A percentile compares a stretch with the other conserved stretches of the same genome.
phyloP scores from a whole-genome alignment of 2,329 filamentous ascomycete genomes.

The Diaporthe australafricana region DNA sequence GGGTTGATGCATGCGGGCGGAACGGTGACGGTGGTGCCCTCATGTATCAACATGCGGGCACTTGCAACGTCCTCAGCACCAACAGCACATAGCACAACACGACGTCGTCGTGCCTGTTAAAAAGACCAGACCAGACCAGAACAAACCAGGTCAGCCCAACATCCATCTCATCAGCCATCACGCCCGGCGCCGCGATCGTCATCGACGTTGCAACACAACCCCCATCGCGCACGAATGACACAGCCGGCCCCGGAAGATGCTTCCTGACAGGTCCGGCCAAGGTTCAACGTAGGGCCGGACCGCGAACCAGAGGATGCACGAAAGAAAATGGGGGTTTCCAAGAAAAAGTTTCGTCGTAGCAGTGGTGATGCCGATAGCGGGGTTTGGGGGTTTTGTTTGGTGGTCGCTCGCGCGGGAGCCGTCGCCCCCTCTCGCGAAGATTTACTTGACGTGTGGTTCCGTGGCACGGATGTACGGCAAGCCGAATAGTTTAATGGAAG shows the following conservation, averaged over 20 bases:
- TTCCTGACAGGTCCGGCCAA: not conserved
- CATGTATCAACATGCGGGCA: not conserved
- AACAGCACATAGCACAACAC: not conserved
- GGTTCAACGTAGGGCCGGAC: conserved; percentile 1
- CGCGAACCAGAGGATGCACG: not conserved
- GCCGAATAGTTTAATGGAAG: not conserved
- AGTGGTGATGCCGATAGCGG: not conserved
- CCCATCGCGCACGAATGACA: not conserved
- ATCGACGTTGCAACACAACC: not conserved
- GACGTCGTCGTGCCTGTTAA: too few species aligned
- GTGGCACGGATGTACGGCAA: not conserved
- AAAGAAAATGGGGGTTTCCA: not conserved
- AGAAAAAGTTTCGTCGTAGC: not conserved
- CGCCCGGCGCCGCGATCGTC: conserved; percentile 1
- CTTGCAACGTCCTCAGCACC: too few species aligned
- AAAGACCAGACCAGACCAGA: too few species aligned
- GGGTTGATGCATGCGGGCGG: not conserved
- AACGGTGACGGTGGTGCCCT: not conserved
- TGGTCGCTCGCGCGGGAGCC: not conserved
- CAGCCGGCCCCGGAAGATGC: not conserved
- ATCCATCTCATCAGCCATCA: not conserved
- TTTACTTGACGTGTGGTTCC: not conserved
- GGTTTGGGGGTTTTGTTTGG: too few species aligned
- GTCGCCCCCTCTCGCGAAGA: not conserved
- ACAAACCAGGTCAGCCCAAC: too few species aligned